Evolutionary conservation across 1,284 basidiomycete species (phyloP).

Genomic region (Meripilus lineatus): DNA sequence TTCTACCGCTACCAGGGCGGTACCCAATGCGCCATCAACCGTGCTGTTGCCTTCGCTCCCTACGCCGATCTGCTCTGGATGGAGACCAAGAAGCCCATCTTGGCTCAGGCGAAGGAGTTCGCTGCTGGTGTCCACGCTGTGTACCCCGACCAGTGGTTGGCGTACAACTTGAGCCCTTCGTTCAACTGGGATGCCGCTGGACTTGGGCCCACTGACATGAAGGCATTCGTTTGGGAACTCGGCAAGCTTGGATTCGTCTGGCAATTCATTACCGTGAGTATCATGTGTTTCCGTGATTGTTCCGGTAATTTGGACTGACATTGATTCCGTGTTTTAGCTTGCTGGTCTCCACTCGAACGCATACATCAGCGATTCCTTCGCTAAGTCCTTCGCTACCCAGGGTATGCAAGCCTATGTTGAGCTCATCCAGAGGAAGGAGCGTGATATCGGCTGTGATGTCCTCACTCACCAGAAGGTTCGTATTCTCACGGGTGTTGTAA

Average conservation of each 20-base stretch:
- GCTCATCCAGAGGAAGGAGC: constrained; percentile 80
- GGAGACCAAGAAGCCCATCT: constrained; percentile 98
- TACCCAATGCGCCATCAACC: constrained; percentile 91
- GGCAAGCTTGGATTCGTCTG: constrained; percentile 92
- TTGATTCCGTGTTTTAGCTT: constrained; percentile 47
- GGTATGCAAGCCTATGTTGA: constrained; percentile 93
- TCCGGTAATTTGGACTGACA: neutral
- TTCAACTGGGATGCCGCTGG: constrained; percentile 96
- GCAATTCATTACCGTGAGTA: constrained; percentile 95
- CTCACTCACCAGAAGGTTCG: constrained; percentile 82
- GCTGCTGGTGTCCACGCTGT: constrained; percentile 81
- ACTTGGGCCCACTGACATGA: constrained; percentile 81
- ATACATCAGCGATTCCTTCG: constrained; percentile 94
- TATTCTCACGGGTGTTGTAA: constrained; percentile 5
- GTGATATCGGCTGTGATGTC: constrained; percentile 88
- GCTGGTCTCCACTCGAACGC: constrained; percentile 96
- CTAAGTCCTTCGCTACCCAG: constrained; percentile 81
- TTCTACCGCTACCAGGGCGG: constrained; percentile 98
- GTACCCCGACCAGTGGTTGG: constrained; percentile 86
- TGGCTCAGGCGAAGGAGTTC: constrained; percentile 92
- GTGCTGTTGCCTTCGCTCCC: constrained; percentile 89
- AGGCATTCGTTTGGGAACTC: constrained; percentile 89
- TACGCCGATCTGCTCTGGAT: constrained; percentile 94
- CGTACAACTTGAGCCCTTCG: constrained; percentile 90
- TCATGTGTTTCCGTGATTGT: neutral